These are phyloP conservation scores for Fonsecaea erecta DNA, from an alignment of 2,329 filamentous ascomycete species.

Conservation along the genomic window DNA sequence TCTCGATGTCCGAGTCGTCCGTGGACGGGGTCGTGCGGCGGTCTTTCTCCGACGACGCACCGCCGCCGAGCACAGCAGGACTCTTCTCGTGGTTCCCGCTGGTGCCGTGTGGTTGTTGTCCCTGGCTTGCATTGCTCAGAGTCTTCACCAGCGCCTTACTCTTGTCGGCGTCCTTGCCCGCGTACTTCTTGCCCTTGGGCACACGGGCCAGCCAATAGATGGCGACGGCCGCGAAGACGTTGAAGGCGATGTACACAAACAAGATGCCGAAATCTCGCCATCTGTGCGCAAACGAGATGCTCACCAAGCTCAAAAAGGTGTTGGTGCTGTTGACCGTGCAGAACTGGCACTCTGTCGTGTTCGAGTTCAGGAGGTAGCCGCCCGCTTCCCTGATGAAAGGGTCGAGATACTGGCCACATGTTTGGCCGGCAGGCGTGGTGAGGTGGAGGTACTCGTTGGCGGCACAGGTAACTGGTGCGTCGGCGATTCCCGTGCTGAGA, in stretches of 20 bases:
- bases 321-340: constrained; percentile 47
- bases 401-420: constrained; percentile 64
- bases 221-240: constrained; percentile 53
- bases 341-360: constrained; percentile 59
- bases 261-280: constrained; percentile 63
- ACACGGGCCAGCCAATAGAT: constrained; percentile 62
- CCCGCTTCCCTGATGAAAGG: constrained; percentile 52
- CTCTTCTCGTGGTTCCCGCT: background rate
- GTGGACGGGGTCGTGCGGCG: background rate
- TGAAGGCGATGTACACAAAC: constrained; percentile 59
- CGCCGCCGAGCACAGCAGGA: background rate
- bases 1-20: background rate
- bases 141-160: constrained; percentile 18
- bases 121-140: constrained; percentile 10
- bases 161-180: constrained; percentile 49
- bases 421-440: constrained; percentile 60
- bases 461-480: constrained; percentile 68
- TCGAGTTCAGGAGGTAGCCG: constrained; percentile 59
- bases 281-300: constrained; percentile 49
- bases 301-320: constrained; percentile 57
- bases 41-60: background rate
- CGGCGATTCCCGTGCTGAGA: constrained; percentile 70
- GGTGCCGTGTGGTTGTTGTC: background rate
- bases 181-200: constrained; percentile 49
- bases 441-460: constrained; percentile 71